Evolutionary conservation across 1,284 basidiomycete genomes (phyloP), one percentile per base, ranked within the genome.

Genomic region (Blastosporella zonata): DNA sequence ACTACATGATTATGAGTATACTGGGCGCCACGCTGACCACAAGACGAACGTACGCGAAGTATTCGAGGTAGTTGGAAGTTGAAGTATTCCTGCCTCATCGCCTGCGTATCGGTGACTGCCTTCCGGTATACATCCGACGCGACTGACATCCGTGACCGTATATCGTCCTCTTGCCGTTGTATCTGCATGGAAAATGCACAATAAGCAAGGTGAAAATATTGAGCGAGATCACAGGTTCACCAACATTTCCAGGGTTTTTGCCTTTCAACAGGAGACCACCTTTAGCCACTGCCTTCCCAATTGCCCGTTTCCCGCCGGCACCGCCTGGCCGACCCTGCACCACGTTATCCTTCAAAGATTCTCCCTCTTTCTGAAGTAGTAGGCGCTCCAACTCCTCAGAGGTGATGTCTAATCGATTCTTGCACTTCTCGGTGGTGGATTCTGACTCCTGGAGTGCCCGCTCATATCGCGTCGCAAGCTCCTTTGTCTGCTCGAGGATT

Each of bases 1-100:
- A 79, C 92, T 95, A 59, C 51, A 43, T 45, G 15, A 17, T 25
- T 2, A 34, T 54, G 18, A 54, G 33, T 13, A 18, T 7, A 23
- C 12, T 93, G 47, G 93, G 72, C 13, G 83, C 74, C 86, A 89
- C 55, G 21, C 49, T 21, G 28, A 35, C 18, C 2, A 17, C 7
- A 10, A 35, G 25, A 34, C 33, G 46, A 39, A 75, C 87, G 64
- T 65, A 95, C 93, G 43, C 97, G 80, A 39, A 99, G 69, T 55
- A 98, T 90, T 59, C 93, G 87, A 37, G 97, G 96, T 38, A 97
- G 72, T 63, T 98, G 96, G 62, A 96, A 89, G 67, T 97, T 96
- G 70, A 97, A 99, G 67, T 96, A 98, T 65, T 99, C 96, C 67
- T 97, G 94, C 45, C 95, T 79, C 68, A 93, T 82, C 2, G 83